Evolutionary conservation across 164 flowering plant genomes (phyloP).

Genomic region (Taxillus chinensis): DNA sequence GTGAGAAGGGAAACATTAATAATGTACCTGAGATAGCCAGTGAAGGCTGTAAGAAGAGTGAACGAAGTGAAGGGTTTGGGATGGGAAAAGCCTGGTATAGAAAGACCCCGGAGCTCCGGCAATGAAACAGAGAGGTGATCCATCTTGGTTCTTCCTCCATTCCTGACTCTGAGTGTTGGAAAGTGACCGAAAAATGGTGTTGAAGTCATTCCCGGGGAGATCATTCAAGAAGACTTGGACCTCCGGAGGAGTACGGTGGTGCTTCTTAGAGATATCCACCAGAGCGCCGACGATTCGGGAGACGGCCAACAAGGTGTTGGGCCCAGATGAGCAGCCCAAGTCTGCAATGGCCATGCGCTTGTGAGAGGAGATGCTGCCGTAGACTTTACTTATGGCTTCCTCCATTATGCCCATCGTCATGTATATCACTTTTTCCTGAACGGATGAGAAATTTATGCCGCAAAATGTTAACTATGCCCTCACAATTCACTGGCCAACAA

Average conservation of each 20-base stretch:
- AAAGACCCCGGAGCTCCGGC: slow-evolving; percentile 53
- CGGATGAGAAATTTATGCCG: no score
- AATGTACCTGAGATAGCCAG: slow-evolving; percentile 54
- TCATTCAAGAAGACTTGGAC: slow-evolving; percentile 44
- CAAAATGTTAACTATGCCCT: no score
- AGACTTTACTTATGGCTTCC: slow-evolving; percentile 27
- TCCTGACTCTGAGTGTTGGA: slow-evolving; percentile 24
- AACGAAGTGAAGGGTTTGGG: slow-evolving; percentile 36
- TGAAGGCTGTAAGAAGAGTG: slow-evolving; percentile 57
- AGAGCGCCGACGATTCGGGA: slow-evolving; percentile 26
- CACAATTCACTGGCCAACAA: no score
- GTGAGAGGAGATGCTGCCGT: slow-evolving; percentile 9
- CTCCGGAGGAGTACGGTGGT: slow-evolving; percentile 19
- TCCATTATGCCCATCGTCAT: slow-evolving; percentile 29
- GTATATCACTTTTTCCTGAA: slow-evolving; percentile 33
- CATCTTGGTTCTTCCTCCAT: slow-evolving; percentile 9
- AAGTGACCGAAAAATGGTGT: slow-evolving; percentile 35
- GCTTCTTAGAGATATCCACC: slow-evolving; percentile 5
- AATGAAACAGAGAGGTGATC: slow-evolving; percentile 26
- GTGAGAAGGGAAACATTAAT: background rate
- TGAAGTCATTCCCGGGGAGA: slow-evolving; percentile 66
- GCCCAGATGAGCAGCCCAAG: slow-evolving; percentile 72
- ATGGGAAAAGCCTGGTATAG: slow-evolving; percentile 49
- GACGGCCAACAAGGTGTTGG: slow-evolving; percentile 40
- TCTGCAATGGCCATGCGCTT: slow-evolving; percentile 37